Evolutionary conservation across 441 rosid species (phyloP), one percentile per base, ranked within the genome.

Genomic region (Pelargonium citronellum): DNA sequence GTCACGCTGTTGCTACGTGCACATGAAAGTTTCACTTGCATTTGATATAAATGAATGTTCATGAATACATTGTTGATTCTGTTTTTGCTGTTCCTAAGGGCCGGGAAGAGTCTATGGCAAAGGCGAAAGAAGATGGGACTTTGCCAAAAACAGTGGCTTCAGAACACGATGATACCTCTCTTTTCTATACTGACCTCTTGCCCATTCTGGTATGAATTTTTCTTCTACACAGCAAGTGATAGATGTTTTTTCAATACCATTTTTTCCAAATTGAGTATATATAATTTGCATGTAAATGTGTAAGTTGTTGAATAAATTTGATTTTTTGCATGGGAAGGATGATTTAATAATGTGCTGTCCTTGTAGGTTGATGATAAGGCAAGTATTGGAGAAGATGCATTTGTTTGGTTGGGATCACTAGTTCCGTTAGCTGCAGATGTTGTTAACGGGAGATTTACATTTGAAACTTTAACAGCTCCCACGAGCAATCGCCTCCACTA

Each of bases 181-280:
- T 92, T 24, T 95, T 95, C 73, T 92, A 92, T 71, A 78, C 98
- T 22, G 98, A 95, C 81, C 74, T 89, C 66, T 89, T 95, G 98
- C 96, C 97, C 2, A 91, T 95, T 76, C 89, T 95, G 0, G 99
- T 95, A 87, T 85, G 89, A 20, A 74, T 47, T n/a, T 44, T n/a
- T 44, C 7, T 15, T 39, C 47, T 17, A 13, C 20, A 0, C 12
- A 19, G 11, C 63, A 58, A 58, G 13, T 58, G 13, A 58, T 58
- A 19, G 30, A 19, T 58, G 11, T 19, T 8, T 19, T 11, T 47
- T 46, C 51, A 46, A 46, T 46, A 46, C 2, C 11, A 10, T 46
- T 46, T 1, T 46, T 12, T 47, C 13, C n/a, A 13, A 12, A 47
- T 0, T 2, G 30, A 24, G 30, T 24, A 24, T 47, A 10, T 13